These are phyloP conservation scores for Paspalum notatum DNA, from an alignment of 176 grass and related monocot species.

Conservation along the genomic window DNA sequence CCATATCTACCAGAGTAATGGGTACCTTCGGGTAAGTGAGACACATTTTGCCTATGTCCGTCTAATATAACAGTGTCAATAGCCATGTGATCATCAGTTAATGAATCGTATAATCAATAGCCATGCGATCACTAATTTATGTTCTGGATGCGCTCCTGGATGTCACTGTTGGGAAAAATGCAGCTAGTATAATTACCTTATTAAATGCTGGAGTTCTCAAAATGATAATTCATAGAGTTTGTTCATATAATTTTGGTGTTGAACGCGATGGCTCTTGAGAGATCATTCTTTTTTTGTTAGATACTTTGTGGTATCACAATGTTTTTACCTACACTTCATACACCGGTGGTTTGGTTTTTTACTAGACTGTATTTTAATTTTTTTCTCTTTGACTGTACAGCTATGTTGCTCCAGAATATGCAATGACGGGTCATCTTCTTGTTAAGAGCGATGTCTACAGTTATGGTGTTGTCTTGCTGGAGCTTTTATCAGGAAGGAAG, in stretches of 20 bases:
- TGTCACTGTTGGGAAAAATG: background rate
- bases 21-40: slow-evolving; percentile 96
- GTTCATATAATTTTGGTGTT: slow-evolving; percentile 9
- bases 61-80: slow-evolving; percentile 10
- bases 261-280: slow-evolving; percentile 5
- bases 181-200: background rate
- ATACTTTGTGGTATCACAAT: slow-evolving; percentile 6
- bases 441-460: slow-evolving; percentile 98
- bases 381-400: slow-evolving; percentile 48
- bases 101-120: slow-evolving; percentile 9
- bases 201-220: background rate
- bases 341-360: slow-evolving; percentile 26
- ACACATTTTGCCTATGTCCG: slow-evolving; percentile 24
- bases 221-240: background rate
- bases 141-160: background rate
- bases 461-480: slow-evolving; percentile 90
- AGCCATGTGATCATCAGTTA: background rate
- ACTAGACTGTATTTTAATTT: slow-evolving; percentile 39
- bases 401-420: slow-evolving; percentile 99
- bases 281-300: slow-evolving; percentile 3
- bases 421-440: slow-evolving; percentile 95
- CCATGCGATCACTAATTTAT: slow-evolving; percentile 4
- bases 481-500: slow-evolving; percentile 96
- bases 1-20: slow-evolving; percentile 91
- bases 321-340: slow-evolving; percentile 9